Percentiles rank a stretch among this genome's conserved stretches.
phyloP scores from a whole-genome alignment of 2,329 filamentous ascomycete genomes.

The Beauveria sp. region DNA sequence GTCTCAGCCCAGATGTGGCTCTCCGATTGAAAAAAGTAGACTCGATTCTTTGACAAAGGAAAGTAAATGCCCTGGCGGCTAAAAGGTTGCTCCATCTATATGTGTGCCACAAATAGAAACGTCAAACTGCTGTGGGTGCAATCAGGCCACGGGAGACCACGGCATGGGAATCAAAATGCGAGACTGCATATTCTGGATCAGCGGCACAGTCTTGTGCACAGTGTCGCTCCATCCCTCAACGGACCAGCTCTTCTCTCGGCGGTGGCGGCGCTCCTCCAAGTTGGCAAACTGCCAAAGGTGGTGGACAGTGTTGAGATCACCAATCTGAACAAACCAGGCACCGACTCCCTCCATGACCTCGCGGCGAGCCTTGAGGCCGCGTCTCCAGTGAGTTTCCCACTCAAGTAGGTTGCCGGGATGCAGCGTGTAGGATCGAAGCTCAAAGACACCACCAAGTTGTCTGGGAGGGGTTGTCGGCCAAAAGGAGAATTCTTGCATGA shows the following conservation, averaged over 20 bases:
- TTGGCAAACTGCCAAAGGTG: constrained; percentile 99
- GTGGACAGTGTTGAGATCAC: constrained; percentile 94
- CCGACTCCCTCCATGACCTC: constrained; percentile 99
- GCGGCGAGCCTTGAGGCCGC: constrained; percentile 78
- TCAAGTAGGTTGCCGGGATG: constrained; percentile 93
- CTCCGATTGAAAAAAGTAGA: background rate
- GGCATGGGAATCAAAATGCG: constrained; percentile 88
- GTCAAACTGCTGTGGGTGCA: background rate
- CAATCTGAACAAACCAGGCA: constrained; percentile 98
- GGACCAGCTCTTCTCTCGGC: constrained; percentile 90
- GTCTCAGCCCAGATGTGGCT: background rate
- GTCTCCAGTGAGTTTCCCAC: constrained; percentile 98
- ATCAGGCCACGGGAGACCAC: constrained; percentile 83
- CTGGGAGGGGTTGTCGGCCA: constrained; percentile 94
- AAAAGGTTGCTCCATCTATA: constrained; percentile 7
- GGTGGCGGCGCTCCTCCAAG: constrained; percentile 82
- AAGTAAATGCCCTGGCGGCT: constrained; percentile 1
- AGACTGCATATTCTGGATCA: constrained; percentile 96
- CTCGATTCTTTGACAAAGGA: constrained; percentile 5
- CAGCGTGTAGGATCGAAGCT: constrained; percentile 91
- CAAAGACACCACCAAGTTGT: constrained; percentile 84
- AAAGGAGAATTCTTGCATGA: constrained; percentile 99
- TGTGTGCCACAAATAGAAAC: constrained; percentile 5
- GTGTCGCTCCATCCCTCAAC: constrained; percentile 95
- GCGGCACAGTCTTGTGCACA: constrained; percentile 94